Evolutionary conservation across 805 yeast genomes (phyloP).

Genomic region (Metschnikowia henanensis): DNA sequence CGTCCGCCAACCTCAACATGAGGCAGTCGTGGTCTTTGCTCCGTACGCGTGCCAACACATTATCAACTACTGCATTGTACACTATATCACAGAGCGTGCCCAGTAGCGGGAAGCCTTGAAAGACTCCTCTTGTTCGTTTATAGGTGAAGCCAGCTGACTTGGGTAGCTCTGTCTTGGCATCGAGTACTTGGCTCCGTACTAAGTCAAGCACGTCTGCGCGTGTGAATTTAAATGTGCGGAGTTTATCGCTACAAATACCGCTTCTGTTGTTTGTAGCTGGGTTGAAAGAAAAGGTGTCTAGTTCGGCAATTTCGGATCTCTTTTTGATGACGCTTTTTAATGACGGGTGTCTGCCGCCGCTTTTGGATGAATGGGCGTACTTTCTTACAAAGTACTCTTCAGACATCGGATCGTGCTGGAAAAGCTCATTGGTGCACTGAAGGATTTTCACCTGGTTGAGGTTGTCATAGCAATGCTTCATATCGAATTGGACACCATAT

Average conservation of each 20-base stretch:
- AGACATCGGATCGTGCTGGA: constrained; percentile 6
- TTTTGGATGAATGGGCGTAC: not conserved
- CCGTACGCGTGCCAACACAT: constrained; percentile 19
- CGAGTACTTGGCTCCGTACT: constrained; percentile 52
- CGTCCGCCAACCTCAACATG: constrained; percentile 77
- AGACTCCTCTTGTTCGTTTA: constrained; percentile 66
- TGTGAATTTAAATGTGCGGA: constrained; percentile 34
- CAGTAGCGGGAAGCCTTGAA: constrained; percentile 83
- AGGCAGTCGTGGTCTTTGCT: constrained; percentile 25
- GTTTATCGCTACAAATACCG: constrained; percentile 29
- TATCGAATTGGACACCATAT: constrained; percentile 70
- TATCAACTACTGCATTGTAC: constrained; percentile 59
- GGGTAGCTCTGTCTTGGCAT: constrained; percentile 45
- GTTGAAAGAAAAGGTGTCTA: constrained; percentile 12
- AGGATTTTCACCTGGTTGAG: constrained; percentile 50
- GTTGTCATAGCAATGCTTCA: constrained; percentile 74
- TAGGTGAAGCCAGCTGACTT: constrained; percentile 31
- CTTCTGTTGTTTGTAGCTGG: not conserved
- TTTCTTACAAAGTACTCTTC: constrained; percentile 16
- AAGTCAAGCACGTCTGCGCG: constrained; percentile 46
- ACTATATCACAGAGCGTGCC: constrained; percentile 71
- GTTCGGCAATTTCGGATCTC: constrained; percentile 16
- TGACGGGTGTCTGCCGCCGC: not conserved
- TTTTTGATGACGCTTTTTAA: constrained; percentile 13
- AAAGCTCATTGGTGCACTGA: constrained; percentile 29